phyloP scores from a whole-genome alignment of 1,284 basidiomycete genomes.

The Boletellus deceptivus region DNA sequence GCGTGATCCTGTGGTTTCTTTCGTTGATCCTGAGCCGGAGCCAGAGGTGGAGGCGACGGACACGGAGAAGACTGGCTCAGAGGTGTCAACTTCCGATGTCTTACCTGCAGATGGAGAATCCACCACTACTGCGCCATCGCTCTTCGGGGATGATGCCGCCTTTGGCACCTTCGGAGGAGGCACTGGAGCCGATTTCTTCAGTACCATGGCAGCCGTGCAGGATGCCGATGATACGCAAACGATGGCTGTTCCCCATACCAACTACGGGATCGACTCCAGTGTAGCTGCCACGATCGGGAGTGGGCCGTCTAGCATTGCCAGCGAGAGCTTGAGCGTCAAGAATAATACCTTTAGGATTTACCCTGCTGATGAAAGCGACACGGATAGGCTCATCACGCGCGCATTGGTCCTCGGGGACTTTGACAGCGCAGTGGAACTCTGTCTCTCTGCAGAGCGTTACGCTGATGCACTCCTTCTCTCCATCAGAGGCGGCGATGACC shows the following conservation, averaged over 20 bases:
- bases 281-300: slow-evolving; percentile 90
- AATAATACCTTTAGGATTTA: slow-evolving; percentile 91
- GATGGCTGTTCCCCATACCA: slow-evolving; percentile 73
- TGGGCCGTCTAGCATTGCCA: slow-evolving; percentile 80
- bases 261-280: slow-evolving; percentile 79
- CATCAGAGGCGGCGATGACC: slow-evolving; percentile 85
- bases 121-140: slow-evolving; percentile 77
- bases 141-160: slow-evolving; percentile 82
- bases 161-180: slow-evolving; percentile 59
- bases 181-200: slow-evolving; percentile 88
- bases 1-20: slow-evolving; percentile 74
- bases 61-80: slow-evolving; percentile 68
- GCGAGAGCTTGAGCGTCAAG: slow-evolving; percentile 43
- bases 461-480: slow-evolving; percentile 95
- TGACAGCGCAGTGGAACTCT: slow-evolving; percentile 87
- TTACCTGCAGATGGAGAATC: slow-evolving; percentile 74
- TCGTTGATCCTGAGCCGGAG: slow-evolving; percentile 61
- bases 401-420: slow-evolving; percentile 96
- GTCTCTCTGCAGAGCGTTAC: slow-evolving; percentile 85
- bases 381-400: slow-evolving; percentile 87
- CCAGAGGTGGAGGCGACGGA: slow-evolving; percentile 41
- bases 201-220: slow-evolving; percentile 59
- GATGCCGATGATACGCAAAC: slow-evolving; percentile 54
- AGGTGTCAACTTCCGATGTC: slow-evolving; percentile 67
- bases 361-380: slow-evolving; percentile 84